Base-by-base conservation (phyloP, 2,329 filamentous ascomycete species). In the Neobulgaria alba region DNA sequence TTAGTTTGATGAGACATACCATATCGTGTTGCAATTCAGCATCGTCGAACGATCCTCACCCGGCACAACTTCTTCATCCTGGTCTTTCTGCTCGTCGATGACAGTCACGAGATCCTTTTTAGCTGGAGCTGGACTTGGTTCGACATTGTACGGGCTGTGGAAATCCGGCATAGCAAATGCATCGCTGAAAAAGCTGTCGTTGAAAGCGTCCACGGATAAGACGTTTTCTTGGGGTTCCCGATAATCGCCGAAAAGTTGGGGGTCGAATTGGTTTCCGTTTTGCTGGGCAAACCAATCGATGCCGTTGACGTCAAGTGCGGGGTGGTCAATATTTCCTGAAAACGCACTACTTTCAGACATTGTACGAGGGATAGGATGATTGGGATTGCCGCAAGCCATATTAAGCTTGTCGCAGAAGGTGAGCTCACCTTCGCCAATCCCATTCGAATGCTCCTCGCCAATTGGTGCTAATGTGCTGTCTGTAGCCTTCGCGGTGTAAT, bases 201-300 rank as follows among this genome's bases (percentile, higher is more conserved):
- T 47, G 56, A 93, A 88, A 18, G 46, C 38, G 31, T 56, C 50
- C 12, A 42, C 46, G 10, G 93, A 85, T 7, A 94, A 65, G 10
- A 94, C 73, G 41, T 82, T 90, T 42, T 87, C 84, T 56, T 94
- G 86, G 0, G 87, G 80, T 57, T 98, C 92, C 38, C 92, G 81
- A 63, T 95, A 96, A 53, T 88, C 85, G 39, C 84, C 85, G 61
- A 95, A 96, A 3, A 96, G 71, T 41, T 92, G 79, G 0, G 92
- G 90, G 47, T 96, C 89, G 55, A 96, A 95, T 49, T 84, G 79
- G 41, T 85, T 85, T 42, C 82, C 81, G 54, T 88, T 90, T 59
- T 93, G 85, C 54, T 82, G 80, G 29, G 79, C 74, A 36, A 92
- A 68, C 76, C 82, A 89, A 59, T 85, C 81, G 53, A 87, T 58